Percentiles rank a stretch among this genome's conserved stretches.
Conservation (phyloP, 306 rosid species). For the Oemleria cerasiformis region DNA sequence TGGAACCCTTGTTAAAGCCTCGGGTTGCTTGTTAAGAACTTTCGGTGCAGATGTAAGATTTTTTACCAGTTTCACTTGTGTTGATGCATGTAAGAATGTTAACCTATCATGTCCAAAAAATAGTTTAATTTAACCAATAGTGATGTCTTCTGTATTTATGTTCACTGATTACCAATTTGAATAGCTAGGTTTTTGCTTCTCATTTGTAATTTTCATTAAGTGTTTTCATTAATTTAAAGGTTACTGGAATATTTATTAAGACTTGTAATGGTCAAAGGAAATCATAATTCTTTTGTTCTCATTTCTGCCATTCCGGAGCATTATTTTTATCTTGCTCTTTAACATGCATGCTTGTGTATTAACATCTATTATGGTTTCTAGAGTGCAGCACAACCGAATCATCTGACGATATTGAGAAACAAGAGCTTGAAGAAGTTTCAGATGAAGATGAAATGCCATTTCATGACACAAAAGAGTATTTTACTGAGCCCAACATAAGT, state of each 20-base stretch:
- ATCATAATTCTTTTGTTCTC: background rate
- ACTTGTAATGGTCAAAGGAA: background rate
- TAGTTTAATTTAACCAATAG: background rate
- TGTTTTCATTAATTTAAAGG: background rate
- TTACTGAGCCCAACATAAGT: slow-evolving; percentile 52
- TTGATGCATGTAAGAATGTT: background rate
- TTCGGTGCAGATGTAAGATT: background rate
- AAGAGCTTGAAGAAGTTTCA: slow-evolving; percentile 81
- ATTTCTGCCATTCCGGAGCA: background rate
- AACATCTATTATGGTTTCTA: slow-evolving; percentile 33
- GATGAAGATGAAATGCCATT: slow-evolving; percentile 79
- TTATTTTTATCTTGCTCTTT: background rate
- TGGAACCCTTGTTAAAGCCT: background rate
- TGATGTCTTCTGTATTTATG: background rate
- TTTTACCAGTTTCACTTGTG: background rate
- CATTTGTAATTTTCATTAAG: too few species aligned
- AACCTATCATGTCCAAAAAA: background rate
- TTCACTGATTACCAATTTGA: background rate
- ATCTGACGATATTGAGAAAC: slow-evolving; percentile 87
- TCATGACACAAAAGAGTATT: slow-evolving; percentile 67
- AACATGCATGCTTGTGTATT: slow-evolving; percentile 14
- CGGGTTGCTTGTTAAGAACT: background rate
- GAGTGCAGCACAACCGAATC: slow-evolving; percentile 96
- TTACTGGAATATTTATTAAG: background rate
- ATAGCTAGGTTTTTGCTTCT: background rate